Evolutionary conservation across 1,284 basidiomycete species (phyloP).

Genomic region (Microstroma glucosiphilum): DNA sequence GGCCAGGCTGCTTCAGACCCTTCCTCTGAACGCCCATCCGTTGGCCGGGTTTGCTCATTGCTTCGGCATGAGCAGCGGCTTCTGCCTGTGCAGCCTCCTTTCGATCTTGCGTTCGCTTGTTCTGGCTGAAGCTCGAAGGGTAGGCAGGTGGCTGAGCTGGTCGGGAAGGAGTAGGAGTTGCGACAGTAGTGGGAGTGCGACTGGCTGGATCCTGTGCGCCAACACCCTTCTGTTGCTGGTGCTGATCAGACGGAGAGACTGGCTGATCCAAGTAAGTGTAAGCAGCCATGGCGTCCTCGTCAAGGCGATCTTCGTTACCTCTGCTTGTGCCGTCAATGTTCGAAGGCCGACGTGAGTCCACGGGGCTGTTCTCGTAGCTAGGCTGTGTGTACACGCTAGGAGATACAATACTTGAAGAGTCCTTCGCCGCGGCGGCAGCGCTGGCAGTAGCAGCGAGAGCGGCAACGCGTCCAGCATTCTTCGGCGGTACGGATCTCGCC

Average conservation of each 20-base stretch:
- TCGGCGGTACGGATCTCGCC: neutral
- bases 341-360: neutral
- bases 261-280: slow-evolving; percentile 43
- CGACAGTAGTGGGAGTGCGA: neutral
- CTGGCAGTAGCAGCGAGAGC: neutral
- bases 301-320: slow-evolving; percentile 10
- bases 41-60: slow-evolving; percentile 31
- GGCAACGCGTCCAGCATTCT: neutral
- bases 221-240: slow-evolving; percentile 1
- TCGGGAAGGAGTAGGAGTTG: slow-evolving; percentile 12
- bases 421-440: neutral
- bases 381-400: slow-evolving; percentile 5
- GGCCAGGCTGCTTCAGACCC: slow-evolving; percentile 12
- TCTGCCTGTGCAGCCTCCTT: slow-evolving; percentile 41
- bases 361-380: neutral
- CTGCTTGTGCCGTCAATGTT: neutral
- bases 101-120: slow-evolving; percentile 34
- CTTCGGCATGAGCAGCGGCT: slow-evolving; percentile 39
- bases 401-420: neutral
- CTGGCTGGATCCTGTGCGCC: neutral
- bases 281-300: slow-evolving; percentile 37
- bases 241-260: slow-evolving; percentile 24
- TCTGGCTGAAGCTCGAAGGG: slow-evolving; percentile 41
- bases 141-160: slow-evolving; percentile 21
- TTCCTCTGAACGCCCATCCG: slow-evolving; percentile 25